Evolutionary conservation across 371 early-diverging fungal species (phyloP), one percentile per base, ranked within the genome.

Genomic region (Syncephalis plumigaleata): DNA sequence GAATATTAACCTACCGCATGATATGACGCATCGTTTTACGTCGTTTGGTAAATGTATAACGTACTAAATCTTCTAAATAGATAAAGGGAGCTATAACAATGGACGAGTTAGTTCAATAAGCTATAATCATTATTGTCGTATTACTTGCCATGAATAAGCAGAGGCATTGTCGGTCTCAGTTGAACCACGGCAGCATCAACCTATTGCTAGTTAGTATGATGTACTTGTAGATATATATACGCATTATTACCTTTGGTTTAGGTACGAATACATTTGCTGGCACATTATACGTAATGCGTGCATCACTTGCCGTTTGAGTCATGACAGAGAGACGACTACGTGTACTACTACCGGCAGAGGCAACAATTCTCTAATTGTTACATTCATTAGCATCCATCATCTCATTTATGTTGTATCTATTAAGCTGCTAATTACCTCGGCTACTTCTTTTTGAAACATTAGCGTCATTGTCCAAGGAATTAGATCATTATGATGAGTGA

Each of bases 381-480:
- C 22, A 39, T 26, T 16, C 25, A 39, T 39, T 9, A 21, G 21
- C 46, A 21, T 38, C 45, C 3, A 44, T 37, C 25, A 37, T 27
- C 20, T 44, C 45, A 46, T 22, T 46, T 36, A 49, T 43, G 7
- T 21, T 18, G 13, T 9, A 2, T 21, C 43, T 18, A 46, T 18
- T 18, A 8, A 4, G 37, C 7, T 39, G 1, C n/a, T 3, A 50
- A 51, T 55, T 66, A 76, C 75, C 54, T 77, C 64, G 11, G 74
- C 87, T 7, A 87, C 87, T 55, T 87, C 87, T 49, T 75, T 77
- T 55, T 87, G 87, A 62, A 87, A 87, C 86, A 86, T 87, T 22
- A 87, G 60, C 13, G 84, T 79, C 81, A 87, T 77, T 45, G 72
- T 71, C 3, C 71, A 67, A 16, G 62, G 55, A 0, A 31, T 7